Evolutionary conservation across 805 yeast genomes (phyloP).

Genomic region (Candida sithepensis): DNA sequence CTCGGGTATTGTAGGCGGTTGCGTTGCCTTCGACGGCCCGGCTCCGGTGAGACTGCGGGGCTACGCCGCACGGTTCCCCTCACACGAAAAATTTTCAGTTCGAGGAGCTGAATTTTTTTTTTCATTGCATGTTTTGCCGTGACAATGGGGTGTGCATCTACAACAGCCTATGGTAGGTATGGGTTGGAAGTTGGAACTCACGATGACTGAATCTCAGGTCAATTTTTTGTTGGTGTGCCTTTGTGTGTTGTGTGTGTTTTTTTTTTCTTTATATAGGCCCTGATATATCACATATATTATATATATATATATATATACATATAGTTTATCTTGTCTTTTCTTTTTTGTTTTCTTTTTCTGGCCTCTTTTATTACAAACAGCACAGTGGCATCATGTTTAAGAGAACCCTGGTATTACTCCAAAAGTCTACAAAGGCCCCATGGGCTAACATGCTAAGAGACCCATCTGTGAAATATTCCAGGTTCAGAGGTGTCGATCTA

Average conservation of each 20-base stretch:
- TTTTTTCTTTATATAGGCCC: background rate
- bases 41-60: background rate
- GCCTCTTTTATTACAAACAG: background rate
- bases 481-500: conserved; percentile 52
- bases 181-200: too few relatives aligned
- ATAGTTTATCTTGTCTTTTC: too few relatives aligned
- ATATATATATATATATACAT: too few relatives aligned
- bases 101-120: background rate
- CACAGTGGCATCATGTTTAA: conserved; percentile 25
- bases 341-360: background rate
- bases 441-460: conserved; percentile 59
- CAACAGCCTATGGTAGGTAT: background rate
- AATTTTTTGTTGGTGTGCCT: background rate
- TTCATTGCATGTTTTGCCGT: background rate
- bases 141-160: background rate
- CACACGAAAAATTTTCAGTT: background rate
- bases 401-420: conserved; percentile 23
- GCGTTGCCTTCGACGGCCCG: background rate
- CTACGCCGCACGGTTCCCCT: background rate
- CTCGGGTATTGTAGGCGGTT: background rate
- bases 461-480: conserved; percentile 59
- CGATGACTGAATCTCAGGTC: background rate
- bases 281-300: too few relatives aligned
- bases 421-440: conserved; percentile 26
- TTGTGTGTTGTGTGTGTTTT: background rate